A percentile compares a stretch with the other conserved stretches of the same genome.
phyloP scores from a whole-genome alignment of 345 rosid species.

The Moricandia moricandioides region DNA sequence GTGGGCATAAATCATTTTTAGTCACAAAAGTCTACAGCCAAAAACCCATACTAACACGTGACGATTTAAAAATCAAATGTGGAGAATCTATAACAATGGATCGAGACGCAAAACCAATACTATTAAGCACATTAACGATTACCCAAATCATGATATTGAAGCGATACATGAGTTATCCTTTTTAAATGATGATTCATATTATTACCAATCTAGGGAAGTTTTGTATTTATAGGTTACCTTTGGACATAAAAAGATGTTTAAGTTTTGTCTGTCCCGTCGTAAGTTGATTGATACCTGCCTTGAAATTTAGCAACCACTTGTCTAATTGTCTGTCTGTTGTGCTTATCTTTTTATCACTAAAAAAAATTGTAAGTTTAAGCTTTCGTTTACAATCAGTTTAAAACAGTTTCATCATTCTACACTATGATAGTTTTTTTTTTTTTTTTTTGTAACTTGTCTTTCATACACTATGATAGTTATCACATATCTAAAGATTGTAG shows the following conservation, averaged over 20 bases:
- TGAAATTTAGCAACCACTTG: constrained; percentile 24
- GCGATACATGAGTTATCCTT: neutral
- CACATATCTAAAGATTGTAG: neutral
- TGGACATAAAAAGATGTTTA: constrained; percentile 27
- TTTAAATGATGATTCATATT: neutral
- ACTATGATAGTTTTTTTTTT: no score
- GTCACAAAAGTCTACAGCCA: constrained; percentile 17
- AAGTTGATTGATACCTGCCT: constrained; percentile 37
- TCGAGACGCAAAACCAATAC: constrained; percentile 27
- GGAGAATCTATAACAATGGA: constrained; percentile 6
- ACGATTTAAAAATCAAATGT: neutral
- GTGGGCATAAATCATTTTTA: constrained; percentile 11
- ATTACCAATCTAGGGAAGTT: constrained; percentile 10
- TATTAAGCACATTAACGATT: constrained; percentile 9
- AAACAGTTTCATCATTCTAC: neutral
- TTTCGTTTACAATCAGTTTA: neutral
- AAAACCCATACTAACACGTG: constrained; percentile 18
- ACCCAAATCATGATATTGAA: constrained; percentile 10
- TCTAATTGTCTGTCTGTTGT: constrained; percentile 14
- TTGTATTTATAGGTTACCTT: constrained; percentile 16
- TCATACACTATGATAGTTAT: no score
- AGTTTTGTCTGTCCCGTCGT: constrained; percentile 19
- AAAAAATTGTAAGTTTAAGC: neutral
- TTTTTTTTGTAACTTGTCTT: no score
- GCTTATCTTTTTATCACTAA: neutral